Base-by-base conservation (phyloP, 148 eudicot genomes). In the Nepenthes gracilis region DNA sequence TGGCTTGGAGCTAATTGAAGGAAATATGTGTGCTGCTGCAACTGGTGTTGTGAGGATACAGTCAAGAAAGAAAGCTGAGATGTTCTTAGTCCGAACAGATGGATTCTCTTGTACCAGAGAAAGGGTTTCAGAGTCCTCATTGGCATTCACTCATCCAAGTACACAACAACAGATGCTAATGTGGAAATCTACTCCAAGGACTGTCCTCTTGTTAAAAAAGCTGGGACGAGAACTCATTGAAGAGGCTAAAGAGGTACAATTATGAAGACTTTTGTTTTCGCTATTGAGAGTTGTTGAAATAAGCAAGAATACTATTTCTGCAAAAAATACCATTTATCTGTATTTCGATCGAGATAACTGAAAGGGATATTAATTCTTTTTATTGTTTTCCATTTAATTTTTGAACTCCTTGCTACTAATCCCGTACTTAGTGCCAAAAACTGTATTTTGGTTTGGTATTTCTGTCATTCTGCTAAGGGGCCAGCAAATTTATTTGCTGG, bases 151-250 rank as follows among this genome's bases (percentile, higher is more conserved):
- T 74, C 99, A 93, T 78, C 99, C 99, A 45, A 93, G 89, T 77
- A 93, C 99, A 54, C 99, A 93, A 75, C 96, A 93, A 63, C 99
- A 93, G 85, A 93, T 93, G 99, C 95, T 93, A 70, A 60, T 93
- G 89, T 93, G 99, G 99, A 93, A 93, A 77, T 86, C 99, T 54
- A 67, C 79, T n/a, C 99, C 99, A 36, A 93, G 84, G 75, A 93
- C 96, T 64, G 99, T 82, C 53, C 75, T 93, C 33, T 71, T 93
- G 70, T 69, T 93, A 72, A 93, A 93, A 80, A 93, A 93, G 70
- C 74, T 88, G 61, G 99, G 99, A 23, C 74, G 74, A 71, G 99
- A 82, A 57, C 95, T 93, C 64, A 84, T 93, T 88, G 99, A 88
- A 70, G 76, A 93, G 79, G 95, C 99, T 73, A 86, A 93, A 86